phyloP scores from a whole-genome alignment of 2,329 filamentous ascomycete species.

The Botrytis deweyae region DNA sequence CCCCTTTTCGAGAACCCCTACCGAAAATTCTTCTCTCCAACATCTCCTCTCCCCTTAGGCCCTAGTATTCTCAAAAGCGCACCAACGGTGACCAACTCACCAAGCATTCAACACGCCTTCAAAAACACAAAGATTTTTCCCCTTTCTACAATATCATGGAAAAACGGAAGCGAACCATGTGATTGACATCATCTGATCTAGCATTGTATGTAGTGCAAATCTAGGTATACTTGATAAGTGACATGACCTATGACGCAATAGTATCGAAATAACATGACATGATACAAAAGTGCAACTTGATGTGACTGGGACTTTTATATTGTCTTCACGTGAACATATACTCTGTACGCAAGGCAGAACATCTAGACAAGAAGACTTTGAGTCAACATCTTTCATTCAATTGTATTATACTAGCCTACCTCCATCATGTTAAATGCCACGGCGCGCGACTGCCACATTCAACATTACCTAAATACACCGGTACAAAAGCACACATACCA shows the following conservation, averaged over 20 bases:
- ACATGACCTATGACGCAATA: background rate
- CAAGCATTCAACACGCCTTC: background rate
- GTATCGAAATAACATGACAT: background rate
- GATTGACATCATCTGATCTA: too few species aligned
- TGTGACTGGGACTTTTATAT: background rate
- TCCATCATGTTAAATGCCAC: background rate
- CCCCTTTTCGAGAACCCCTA: too few species aligned
- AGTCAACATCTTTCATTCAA: background rate
- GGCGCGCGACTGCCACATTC: background rate
- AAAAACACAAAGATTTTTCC: background rate
- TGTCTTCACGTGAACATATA: background rate
- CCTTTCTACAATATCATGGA: too few species aligned
- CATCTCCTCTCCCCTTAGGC: background rate
- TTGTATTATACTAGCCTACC: background rate
- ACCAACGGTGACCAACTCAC: background rate
- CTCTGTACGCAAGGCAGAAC: background rate
- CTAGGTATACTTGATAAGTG: background rate
- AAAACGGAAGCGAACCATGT: too few species aligned
- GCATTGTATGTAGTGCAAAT: too few species aligned
- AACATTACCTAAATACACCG: background rate
- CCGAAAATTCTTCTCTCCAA: background rate
- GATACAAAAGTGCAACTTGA: background rate
- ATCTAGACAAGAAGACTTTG: background rate
- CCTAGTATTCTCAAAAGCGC: background rate
- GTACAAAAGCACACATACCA: background rate